Evolutionary conservation across 2,329 filamentous ascomycete genomes (phyloP).

Genomic region (Nemania sp.): DNA sequence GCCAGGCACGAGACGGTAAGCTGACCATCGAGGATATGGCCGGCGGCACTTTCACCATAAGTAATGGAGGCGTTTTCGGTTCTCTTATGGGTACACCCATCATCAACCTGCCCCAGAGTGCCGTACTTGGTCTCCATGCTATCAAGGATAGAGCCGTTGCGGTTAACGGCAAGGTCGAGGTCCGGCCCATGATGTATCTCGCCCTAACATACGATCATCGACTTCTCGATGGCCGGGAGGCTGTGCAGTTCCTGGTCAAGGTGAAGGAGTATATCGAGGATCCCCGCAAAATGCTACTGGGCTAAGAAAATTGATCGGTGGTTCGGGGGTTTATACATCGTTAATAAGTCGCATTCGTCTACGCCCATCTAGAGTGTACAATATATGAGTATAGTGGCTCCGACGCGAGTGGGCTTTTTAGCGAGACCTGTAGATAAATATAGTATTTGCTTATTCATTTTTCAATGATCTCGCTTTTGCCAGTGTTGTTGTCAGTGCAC

Average conservation of each 20-base stretch:
- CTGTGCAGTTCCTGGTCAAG: constrained; percentile 94
- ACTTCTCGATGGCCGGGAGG: constrained; percentile 90
- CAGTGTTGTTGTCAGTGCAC: too few relatives aligned
- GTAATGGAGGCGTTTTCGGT: constrained; percentile 95
- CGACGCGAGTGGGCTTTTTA: constrained; percentile 13
- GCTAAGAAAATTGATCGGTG: constrained; percentile 12
- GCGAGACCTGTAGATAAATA: constrained; percentile 6
- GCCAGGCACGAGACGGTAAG: constrained; percentile 89
- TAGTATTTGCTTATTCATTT: background rate
- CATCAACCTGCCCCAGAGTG: constrained; percentile 94
- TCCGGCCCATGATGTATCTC: constrained; percentile 99
- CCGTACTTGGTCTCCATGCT: constrained; percentile 89
- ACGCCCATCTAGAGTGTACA: constrained; percentile 26
- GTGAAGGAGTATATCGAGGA: constrained; percentile 98
- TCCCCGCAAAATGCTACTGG: constrained; percentile 83
- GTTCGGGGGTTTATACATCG: constrained; percentile 6
- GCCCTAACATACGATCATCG: constrained; percentile 97
- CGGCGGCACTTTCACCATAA: constrained; percentile 96
- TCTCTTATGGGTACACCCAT: constrained; percentile 98
- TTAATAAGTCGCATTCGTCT: constrained; percentile 14
- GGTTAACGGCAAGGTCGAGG: constrained; percentile 91
- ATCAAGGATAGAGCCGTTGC: constrained; percentile 94
- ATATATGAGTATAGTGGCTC: constrained; percentile 14
- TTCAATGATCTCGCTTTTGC: too few relatives aligned
- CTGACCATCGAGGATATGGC: constrained; percentile 99